Evolutionary conservation across 1,284 basidiomycete species (phyloP).

Genomic region (Dichomitus squalens): DNA sequence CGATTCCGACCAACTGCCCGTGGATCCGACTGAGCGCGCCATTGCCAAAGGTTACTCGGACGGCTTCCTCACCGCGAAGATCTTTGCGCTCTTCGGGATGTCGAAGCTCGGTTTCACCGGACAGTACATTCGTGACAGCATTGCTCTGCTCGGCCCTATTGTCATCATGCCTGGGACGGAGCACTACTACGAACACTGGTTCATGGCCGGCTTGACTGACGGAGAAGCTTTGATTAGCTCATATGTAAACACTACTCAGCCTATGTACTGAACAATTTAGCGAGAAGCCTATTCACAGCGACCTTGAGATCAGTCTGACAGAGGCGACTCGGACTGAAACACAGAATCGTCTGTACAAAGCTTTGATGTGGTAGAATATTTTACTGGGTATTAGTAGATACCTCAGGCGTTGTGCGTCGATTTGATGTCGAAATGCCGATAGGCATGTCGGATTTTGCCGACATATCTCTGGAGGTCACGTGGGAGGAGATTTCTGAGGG

Average conservation of each 20-base stretch:
- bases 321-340: too few species aligned
- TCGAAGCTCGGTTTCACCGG: slow-evolving; percentile 67
- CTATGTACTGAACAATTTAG: too few species aligned
- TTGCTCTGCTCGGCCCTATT: slow-evolving; percentile 39
- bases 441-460: neutral
- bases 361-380: too few species aligned
- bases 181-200: slow-evolving; percentile 47
- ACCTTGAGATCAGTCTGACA: too few species aligned
- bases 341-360: too few species aligned
- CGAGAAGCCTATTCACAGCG: too few species aligned
- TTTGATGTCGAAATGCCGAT: too few species aligned
- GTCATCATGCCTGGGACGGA: slow-evolving; percentile 45
- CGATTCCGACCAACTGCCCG: neutral
- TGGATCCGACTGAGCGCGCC: slow-evolving; percentile 25
- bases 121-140: slow-evolving; percentile 61
- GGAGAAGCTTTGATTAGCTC: slow-evolving; percentile 37
- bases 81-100: slow-evolving; percentile 56
- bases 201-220: slow-evolving; percentile 47
- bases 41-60: slow-evolving; percentile 59
- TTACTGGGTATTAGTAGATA: too few species aligned
- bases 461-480: neutral
- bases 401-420: too few species aligned
- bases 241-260: neutral
- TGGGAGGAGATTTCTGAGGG: neutral
- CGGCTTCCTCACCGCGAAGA: slow-evolving; percentile 62